Evolutionary conservation across 2,329 filamentous ascomycete genomes (phyloP), one percentile per base, ranked within the genome.

Genomic region (Coniochaeta ligniaria): DNA sequence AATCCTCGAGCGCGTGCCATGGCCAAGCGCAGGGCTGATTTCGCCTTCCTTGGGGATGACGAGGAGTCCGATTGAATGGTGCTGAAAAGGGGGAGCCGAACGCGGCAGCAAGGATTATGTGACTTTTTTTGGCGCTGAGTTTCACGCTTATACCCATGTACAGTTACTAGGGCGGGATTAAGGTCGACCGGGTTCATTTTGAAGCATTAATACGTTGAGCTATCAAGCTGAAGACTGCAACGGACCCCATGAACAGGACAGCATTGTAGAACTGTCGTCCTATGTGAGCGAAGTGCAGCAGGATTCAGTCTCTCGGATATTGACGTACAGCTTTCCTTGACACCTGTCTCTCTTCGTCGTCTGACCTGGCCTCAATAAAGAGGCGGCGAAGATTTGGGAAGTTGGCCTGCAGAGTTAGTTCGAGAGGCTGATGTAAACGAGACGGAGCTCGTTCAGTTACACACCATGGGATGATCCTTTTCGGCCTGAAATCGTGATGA

Each of bases 331-430:
- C 95, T 75, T 88, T 96, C 66, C 95, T 83, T 16, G 95, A 98
- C 67, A 98, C 95, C 63, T 92, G 90, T 73, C 95, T 90, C 75
- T 98, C 95, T 74, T 99, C 95, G 60, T 90, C 88, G 71, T 98
- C 94, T 3, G 91, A 93, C 61, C 95, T 85, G 35, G 94, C 90
- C 77, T 98, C 94, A 59, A 97, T 94, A 71, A 99, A 98, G 62
- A 99, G 87, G 16, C 95, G 90, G 58, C 95, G 88, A n/a, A 99
- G 83, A 72, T 99, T 98, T 38, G 95, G 95, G 59, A 98, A 85
- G 72, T 87, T 93, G 43, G 89, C 90, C 78, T 90, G 61, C 43
- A 47, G 9, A 24, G 24, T 47, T 24, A 24, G 43, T 24, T 26
- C 1, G 1, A 17, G 11, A 26, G 8, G 6, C 20, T 24, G 43